These are phyloP conservation scores for Nemania serpens DNA, from an alignment of 2,329 filamentous ascomycete species.

Conservation along the genomic window DNA sequence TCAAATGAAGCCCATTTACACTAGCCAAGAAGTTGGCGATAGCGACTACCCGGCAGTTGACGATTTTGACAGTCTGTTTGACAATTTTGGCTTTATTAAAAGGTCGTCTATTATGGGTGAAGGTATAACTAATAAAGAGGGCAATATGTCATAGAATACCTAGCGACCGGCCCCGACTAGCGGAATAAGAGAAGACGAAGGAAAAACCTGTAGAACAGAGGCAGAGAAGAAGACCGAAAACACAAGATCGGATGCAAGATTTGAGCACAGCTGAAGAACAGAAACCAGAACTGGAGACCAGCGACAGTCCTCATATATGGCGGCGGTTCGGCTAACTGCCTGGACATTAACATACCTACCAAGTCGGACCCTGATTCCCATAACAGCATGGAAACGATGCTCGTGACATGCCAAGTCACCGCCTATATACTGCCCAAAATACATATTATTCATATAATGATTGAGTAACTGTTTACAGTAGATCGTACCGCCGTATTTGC, in stretches of 20 bases:
- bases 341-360: constrained; percentile 24
- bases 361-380: constrained; percentile 27
- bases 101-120: constrained; percentile 15
- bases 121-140: constrained; percentile 25
- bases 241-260: constrained; percentile 32
- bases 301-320: constrained; percentile 42
- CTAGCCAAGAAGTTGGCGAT: constrained; percentile 45
- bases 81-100: constrained; percentile 1
- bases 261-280: constrained; percentile 44
- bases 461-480: no score
- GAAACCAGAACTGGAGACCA: constrained; percentile 26
- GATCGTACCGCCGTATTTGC: no score
- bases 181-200: constrained; percentile 38
- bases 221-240: constrained; percentile 35
- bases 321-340: constrained; percentile 15
- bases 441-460: no score
- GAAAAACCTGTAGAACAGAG: constrained; percentile 33
- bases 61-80: constrained; percentile 40
- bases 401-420: constrained; percentile 38
- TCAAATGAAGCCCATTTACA: constrained; percentile 44
- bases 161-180: constrained; percentile 45
- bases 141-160: not conserved
- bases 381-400: constrained; percentile 29
- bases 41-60: constrained; percentile 44
- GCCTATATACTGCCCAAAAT: constrained; percentile 35